phyloP scores from a whole-genome alignment of 352 stramenopile species.

The Blastocystis sp. region DNA sequence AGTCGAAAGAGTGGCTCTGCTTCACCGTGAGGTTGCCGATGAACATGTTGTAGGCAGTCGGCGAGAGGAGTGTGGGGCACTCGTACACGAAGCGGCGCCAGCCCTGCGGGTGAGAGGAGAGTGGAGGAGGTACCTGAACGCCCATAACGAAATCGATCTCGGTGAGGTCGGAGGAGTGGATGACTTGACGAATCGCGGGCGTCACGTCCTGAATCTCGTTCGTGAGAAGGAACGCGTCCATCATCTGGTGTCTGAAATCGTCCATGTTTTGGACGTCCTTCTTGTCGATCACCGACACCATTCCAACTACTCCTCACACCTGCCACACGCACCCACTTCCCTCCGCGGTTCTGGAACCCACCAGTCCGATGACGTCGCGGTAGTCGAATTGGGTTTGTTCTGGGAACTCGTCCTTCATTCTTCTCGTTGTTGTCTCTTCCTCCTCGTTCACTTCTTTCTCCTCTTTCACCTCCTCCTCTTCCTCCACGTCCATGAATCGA shows the following conservation, averaged over 20 bases:
- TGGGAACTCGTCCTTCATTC: too few species aligned
- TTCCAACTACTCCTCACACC: neutral
- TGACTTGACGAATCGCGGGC: neutral
- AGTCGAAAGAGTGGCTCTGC: neutral
- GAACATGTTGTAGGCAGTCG: neutral
- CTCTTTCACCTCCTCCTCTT: neutral
- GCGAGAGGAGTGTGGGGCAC: neutral
- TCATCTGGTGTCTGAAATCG: slow-evolving; percentile 15
- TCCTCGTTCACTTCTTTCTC: neutral
- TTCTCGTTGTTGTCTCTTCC: neutral
- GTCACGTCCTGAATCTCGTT: neutral
- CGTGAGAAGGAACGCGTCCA: slow-evolving; percentile 1
- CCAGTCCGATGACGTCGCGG: too few species aligned
- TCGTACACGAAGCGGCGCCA: slow-evolving; percentile 25
- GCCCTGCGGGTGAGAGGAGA: neutral
- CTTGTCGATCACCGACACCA: slow-evolving; percentile 1
- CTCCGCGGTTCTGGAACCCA: too few species aligned
- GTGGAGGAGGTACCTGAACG: neutral
- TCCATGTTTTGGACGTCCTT: slow-evolving; percentile 1
- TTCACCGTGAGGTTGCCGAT: neutral
- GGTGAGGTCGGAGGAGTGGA: neutral
- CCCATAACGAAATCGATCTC: slow-evolving; percentile 24
- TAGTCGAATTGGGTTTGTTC: too few species aligned
- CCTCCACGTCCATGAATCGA: neutral
- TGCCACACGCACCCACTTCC: neutral